A percentile compares a stretch with the other conserved stretches of the same genome.
Conservation (phyloP, 495 filamentous ascomycete genomes). For the Astrocystis sublimbata region DNA sequence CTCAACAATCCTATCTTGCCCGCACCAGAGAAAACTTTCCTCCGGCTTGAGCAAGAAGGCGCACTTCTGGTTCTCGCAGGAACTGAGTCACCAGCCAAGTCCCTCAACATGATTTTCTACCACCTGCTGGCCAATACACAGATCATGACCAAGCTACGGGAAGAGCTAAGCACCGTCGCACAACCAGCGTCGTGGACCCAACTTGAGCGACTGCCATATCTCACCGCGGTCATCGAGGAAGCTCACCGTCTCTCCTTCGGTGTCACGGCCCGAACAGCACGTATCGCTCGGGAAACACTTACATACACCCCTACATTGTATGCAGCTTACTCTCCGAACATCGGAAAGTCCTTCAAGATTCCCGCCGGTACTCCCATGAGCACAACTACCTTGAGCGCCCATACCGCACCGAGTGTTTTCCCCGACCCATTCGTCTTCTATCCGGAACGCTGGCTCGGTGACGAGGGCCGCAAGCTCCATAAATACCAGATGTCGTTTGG, state of each 20-base stretch:
- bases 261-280: slow-evolving; percentile 22
- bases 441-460: slow-evolving; percentile 50
- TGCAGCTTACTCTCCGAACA: slow-evolving; percentile 17
- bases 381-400: slow-evolving; percentile 40
- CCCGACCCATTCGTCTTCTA: slow-evolving; percentile 41
- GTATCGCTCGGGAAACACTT: slow-evolving; percentile 25
- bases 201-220: slow-evolving; percentile 27
- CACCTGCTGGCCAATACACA: slow-evolving; percentile 23
- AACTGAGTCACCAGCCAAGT: slow-evolving; percentile 38
- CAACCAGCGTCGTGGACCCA: slow-evolving; percentile 20
- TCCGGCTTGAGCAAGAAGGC: slow-evolving; percentile 43
- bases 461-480: slow-evolving; percentile 37
- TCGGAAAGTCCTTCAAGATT: slow-evolving; percentile 19
- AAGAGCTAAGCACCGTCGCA: slow-evolving; percentile 18
- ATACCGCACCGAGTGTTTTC: slow-evolving; percentile 41
- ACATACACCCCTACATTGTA: slow-evolving; percentile 21
- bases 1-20: slow-evolving; percentile 38
- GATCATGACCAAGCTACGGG: slow-evolving; percentile 22
- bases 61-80: slow-evolving; percentile 39
- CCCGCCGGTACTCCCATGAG: slow-evolving; percentile 35
- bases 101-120: slow-evolving; percentile 25
- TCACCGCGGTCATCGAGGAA: slow-evolving; percentile 32
- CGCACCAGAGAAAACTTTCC: slow-evolving; percentile 35
- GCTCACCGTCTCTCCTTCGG: slow-evolving; percentile 27
- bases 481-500: slow-evolving; percentile 49